Percentiles rank a stretch among this genome's conserved stretches.
phyloP scores from a whole-genome alignment of 148 eudicot species.

The Euryodendron excelsum region DNA sequence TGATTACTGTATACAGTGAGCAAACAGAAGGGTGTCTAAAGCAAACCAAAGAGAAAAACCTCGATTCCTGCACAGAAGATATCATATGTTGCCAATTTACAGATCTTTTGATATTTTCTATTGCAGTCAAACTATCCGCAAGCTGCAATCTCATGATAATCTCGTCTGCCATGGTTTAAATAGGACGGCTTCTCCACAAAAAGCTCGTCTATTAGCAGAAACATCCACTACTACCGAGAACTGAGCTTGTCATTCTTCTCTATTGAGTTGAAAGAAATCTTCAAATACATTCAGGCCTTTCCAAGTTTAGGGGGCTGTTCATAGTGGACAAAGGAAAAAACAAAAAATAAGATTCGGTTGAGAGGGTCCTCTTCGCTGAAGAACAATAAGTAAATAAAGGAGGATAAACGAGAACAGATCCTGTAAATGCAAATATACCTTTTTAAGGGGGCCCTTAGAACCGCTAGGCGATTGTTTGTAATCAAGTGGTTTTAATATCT shows the following conservation, averaged over 20 bases:
- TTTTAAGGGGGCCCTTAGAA: conserved; percentile 64
- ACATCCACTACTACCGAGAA: conserved; percentile 16
- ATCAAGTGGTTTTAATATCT: conserved; percentile 73
- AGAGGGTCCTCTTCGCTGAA: not conserved
- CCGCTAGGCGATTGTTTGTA: conserved; percentile 32
- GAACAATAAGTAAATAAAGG: not conserved
- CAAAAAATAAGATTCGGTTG: not conserved
- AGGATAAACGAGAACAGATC: not conserved
- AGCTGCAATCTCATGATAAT: conserved; percentile 15
- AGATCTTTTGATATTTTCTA: conserved; percentile 21
- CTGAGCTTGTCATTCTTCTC: conserved; percentile 9
- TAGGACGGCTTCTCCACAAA: not conserved
- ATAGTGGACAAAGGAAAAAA: conserved; percentile 5
- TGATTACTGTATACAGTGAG: not conserved
- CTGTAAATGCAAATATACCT: conserved; percentile 34
- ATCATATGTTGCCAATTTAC: conserved; percentile 32
- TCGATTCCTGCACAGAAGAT: conserved; percentile 20
- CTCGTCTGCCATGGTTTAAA: conserved; percentile 8
- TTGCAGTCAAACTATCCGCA: conserved; percentile 16
- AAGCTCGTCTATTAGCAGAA: not conserved
- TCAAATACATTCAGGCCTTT: conserved; percentile 31
- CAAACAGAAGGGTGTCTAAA: conserved; percentile 17
- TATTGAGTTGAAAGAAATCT: conserved; percentile 8
- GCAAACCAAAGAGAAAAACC: conserved; percentile 18
- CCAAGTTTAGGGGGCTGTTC: conserved; percentile 65